Evolutionary conservation across 2,329 filamentous ascomycete species (phyloP).

Genomic region (Fusarium sublunatum): DNA sequence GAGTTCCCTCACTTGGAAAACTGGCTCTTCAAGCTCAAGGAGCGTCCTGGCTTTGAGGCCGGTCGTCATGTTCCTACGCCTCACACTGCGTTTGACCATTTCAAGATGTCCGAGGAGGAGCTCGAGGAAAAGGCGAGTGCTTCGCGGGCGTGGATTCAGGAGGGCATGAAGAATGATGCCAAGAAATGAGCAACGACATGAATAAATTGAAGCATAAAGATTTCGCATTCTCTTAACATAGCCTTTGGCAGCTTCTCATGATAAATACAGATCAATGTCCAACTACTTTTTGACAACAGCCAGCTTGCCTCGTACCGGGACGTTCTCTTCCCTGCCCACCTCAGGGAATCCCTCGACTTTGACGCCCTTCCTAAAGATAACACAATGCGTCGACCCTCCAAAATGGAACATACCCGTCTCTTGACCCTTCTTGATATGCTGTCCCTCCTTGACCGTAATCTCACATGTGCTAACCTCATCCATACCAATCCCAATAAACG

Average conservation of each 20-base stretch:
- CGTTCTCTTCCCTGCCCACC: constrained; percentile 52
- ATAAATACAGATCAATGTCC: too few relatives aligned
- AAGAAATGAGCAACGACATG: constrained; percentile 54
- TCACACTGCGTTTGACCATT: constrained; percentile 68
- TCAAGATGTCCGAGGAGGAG: constrained; percentile 60
- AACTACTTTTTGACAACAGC: constrained; percentile 46
- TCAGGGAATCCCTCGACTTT: constrained; percentile 56
- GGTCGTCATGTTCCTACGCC: constrained; percentile 77
- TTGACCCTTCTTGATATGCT: constrained; percentile 75
- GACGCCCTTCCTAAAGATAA: constrained; percentile 72
- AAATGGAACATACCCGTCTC: constrained; percentile 84
- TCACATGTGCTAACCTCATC: constrained; percentile 80
- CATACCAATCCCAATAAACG: constrained; percentile 79
- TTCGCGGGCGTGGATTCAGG: constrained; percentile 72
- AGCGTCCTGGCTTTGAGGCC: constrained; percentile 78
- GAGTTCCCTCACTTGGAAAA: constrained; percentile 81
- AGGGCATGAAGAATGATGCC: constrained; percentile 75
- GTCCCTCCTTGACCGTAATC: constrained; percentile 73
- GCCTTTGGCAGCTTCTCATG: too few relatives aligned
- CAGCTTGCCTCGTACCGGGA: constrained; percentile 54
- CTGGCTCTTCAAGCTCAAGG: constrained; percentile 79
- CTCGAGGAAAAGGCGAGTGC: constrained; percentile 67
- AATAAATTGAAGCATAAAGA: neutral
- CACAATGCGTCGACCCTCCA: constrained; percentile 76
- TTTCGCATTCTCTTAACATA: neutral